Evolutionary conservation across 2,329 filamentous ascomycete species (phyloP).

Genomic region (Ophiocordyceps camponoti-leonardi): DNA sequence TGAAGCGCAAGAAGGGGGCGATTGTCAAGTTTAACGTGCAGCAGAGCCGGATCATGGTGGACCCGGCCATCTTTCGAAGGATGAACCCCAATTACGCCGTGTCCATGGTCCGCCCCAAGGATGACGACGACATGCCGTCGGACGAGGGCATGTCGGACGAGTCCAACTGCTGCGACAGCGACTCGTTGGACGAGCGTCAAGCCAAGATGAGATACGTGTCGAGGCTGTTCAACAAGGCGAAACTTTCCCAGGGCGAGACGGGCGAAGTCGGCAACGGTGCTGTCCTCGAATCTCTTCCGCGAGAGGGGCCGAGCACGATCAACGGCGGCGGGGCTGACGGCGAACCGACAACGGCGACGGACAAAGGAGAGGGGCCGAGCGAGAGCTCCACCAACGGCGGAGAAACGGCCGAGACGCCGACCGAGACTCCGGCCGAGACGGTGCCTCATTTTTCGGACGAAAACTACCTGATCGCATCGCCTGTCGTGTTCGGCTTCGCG

Average conservation of each 20-base stretch:
- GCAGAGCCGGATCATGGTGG: conserved; percentile 76
- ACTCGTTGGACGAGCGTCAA: conserved; percentile 21
- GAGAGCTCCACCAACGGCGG: not conserved
- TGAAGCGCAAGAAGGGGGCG: conserved; percentile 53
- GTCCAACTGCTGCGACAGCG: conserved; percentile 18
- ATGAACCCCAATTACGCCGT: conserved; percentile 78
- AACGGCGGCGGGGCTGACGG: not conserved
- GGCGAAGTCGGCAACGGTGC: conserved; percentile 20
- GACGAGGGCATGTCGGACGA: conserved; percentile 27
- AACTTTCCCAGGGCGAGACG: conserved; percentile 11
- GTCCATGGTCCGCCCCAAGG: conserved; percentile 55
- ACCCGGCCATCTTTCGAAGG: conserved; percentile 63
- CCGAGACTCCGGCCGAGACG: conserved; percentile 5
- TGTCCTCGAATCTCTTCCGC: conserved; percentile 36
- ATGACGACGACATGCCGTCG: conserved; percentile 42
- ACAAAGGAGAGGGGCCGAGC: not conserved
- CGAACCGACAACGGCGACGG: conserved; percentile 1
- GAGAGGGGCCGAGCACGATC: conserved; percentile 6
- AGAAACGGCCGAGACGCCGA: conserved; percentile 1
- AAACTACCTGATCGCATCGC: conserved; percentile 68
- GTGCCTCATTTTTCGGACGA: conserved; percentile 31
- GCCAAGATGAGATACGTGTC: conserved; percentile 26
- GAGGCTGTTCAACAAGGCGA: conserved; percentile 28
- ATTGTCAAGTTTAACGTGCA: conserved; percentile 67
- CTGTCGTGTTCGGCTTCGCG: conserved; percentile 71